Evolutionary conservation across 1,284 basidiomycete species (phyloP).

Genomic region (Ustilago xerochloae): DNA sequence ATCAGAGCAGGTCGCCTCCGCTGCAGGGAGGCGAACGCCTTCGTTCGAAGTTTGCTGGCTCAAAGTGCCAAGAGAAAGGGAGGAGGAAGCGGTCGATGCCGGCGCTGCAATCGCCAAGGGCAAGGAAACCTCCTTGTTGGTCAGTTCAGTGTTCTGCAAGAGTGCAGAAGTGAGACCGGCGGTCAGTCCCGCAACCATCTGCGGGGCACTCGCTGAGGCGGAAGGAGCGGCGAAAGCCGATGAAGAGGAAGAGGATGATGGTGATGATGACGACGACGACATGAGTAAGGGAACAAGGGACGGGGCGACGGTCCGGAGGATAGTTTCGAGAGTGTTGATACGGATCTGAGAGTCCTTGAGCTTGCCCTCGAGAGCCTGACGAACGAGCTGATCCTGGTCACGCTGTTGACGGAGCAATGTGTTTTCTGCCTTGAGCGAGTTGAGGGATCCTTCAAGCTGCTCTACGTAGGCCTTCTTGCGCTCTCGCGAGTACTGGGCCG

Average conservation of each 20-base stretch:
- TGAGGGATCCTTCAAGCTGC: conserved; percentile 54
- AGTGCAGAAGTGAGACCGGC: conserved; percentile 28
- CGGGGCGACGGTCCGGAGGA: conserved; percentile 44
- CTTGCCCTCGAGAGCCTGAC: conserved; percentile 39
- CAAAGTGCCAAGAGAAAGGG: conserved; percentile 25
- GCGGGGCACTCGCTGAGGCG: conserved; percentile 23
- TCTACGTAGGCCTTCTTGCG: conserved; percentile 64
- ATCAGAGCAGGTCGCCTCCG: conserved; percentile 62
- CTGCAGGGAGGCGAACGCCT: conserved; percentile 67
- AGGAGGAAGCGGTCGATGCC: conserved; percentile 48
- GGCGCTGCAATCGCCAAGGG: conserved; percentile 55
- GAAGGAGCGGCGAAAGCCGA: conserved; percentile 27
- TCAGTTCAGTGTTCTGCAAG: conserved; percentile 29
- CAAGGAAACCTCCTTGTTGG: conserved; percentile 32
- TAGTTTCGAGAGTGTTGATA: conserved; percentile 49
- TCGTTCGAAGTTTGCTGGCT: conserved; percentile 37
- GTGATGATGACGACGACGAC: conserved; percentile 25
- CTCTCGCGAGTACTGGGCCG: conserved; percentile 64
- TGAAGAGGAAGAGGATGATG: conserved; percentile 8
- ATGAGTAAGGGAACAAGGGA: conserved; percentile 31
- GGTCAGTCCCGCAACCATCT: conserved; percentile 30
- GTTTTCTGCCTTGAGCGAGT: conserved; percentile 50
- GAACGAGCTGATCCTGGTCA: conserved; percentile 23
- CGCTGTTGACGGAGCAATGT: conserved; percentile 25
- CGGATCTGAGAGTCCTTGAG: conserved; percentile 45